Evolutionary conservation across 164 flowering plant species (phyloP).

Genomic region (Piper longum): DNA sequence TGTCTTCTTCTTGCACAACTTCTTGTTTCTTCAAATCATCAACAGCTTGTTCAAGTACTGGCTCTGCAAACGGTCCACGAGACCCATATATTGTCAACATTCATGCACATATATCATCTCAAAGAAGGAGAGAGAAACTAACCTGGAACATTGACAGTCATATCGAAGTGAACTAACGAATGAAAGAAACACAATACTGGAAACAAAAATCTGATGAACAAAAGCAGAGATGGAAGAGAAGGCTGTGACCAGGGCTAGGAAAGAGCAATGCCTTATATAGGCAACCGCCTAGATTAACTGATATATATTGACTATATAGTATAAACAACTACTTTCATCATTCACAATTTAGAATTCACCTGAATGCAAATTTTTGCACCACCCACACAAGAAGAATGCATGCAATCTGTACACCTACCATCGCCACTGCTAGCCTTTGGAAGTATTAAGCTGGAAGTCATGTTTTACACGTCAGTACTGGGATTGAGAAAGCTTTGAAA

Average conservation of each 20-base stretch:
- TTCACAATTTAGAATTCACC: background rate
- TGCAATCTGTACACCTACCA: too few species aligned
- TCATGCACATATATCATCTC: background rate
- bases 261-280: background rate
- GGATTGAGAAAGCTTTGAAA: background rate
- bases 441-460: background rate
- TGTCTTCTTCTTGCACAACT: background rate
- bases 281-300: background rate
- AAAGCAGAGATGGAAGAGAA: background rate
- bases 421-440: background rate
- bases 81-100: background rate
- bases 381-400: background rate
- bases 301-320: too few species aligned
- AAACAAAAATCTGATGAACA: background rate
- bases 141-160: constrained; percentile 16
- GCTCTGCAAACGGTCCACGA: constrained; percentile 4
- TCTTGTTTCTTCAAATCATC: background rate
- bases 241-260: background rate
- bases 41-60: constrained; percentile 1
- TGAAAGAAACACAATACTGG: background rate
- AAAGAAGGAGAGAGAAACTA: background rate
- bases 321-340: background rate
- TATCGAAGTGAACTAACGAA: background rate
- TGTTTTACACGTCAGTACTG: background rate
- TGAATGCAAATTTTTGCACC: background rate